phyloP scores from a whole-genome alignment of 1,284 basidiomycete species.

The Irpex lacteus region DNA sequence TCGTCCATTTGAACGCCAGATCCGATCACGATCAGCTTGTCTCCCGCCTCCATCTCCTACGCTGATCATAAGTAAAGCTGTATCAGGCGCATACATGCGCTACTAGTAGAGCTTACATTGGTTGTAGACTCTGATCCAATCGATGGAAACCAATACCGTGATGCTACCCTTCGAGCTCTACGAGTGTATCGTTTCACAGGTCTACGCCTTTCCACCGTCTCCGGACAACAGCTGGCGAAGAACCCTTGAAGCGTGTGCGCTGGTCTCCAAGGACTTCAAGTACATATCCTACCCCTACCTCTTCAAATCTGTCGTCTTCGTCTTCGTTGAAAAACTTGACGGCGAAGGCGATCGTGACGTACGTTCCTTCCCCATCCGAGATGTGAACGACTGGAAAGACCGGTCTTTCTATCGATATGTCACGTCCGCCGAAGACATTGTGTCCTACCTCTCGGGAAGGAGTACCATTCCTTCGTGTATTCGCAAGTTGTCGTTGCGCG shows the following conservation, averaged over 20 bases:
- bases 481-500: neutral
- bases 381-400: neutral
- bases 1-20: neutral
- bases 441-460: neutral
- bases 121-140: neutral
- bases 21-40: neutral
- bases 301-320: neutral
- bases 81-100: too few relatives aligned
- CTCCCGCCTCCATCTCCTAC: too few relatives aligned
- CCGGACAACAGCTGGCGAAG: neutral
- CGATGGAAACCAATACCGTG: neutral
- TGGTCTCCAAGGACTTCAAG: neutral
- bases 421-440: neutral
- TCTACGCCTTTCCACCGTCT: neutral
- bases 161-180: neutral
- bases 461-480: neutral
- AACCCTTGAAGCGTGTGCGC: neutral
- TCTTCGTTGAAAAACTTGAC: neutral
- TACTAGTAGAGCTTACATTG: neutral
- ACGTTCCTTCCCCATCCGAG: neutral
- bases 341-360: neutral
- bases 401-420: neutral
- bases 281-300: neutral
- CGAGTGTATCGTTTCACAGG: neutral
- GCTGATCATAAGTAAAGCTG: too few relatives aligned